phyloP scores from a whole-genome alignment of 352 stramenopile species.

The Aphanomyces stellatus region DNA sequence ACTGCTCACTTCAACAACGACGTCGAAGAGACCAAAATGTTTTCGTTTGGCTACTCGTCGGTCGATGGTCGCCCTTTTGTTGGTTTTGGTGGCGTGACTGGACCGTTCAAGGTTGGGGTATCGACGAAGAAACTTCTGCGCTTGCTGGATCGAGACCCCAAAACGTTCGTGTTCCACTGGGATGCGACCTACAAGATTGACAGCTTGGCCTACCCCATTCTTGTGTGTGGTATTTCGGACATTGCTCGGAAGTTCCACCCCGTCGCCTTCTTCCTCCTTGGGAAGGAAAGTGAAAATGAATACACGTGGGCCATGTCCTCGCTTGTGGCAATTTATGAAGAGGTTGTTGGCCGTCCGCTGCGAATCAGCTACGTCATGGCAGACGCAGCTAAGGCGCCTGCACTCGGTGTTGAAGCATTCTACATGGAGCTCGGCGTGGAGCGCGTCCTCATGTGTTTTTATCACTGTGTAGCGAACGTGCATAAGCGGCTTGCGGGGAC shows the following conservation, averaged over 20 bases:
- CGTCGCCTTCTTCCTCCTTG: background rate
- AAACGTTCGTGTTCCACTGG: background rate
- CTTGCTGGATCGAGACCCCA: background rate
- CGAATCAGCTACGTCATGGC: background rate
- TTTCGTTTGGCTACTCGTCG: background rate
- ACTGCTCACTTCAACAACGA: background rate
- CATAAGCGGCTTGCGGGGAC: background rate
- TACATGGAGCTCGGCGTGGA: background rate
- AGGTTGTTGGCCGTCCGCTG: background rate
- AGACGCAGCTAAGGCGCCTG: background rate
- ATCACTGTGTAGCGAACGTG: background rate
- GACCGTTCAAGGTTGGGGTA: background rate
- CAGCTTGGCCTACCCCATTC: background rate
- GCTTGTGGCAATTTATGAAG: background rate
- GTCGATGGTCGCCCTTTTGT: background rate
- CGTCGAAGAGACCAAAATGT: background rate
- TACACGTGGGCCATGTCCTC: background rate
- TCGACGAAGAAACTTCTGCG: background rate
- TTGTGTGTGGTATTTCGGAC: conserved; percentile 1
- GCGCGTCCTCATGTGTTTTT: background rate
- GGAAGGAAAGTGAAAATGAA: background rate
- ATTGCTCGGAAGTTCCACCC: background rate
- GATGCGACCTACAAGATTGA: conserved; percentile 7
- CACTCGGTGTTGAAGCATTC: background rate
- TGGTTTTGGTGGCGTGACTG: background rate